phyloP scores from a whole-genome alignment of 2,329 filamentous ascomycete genomes.

The Chrysoporthe deuterocubensis region DNA sequence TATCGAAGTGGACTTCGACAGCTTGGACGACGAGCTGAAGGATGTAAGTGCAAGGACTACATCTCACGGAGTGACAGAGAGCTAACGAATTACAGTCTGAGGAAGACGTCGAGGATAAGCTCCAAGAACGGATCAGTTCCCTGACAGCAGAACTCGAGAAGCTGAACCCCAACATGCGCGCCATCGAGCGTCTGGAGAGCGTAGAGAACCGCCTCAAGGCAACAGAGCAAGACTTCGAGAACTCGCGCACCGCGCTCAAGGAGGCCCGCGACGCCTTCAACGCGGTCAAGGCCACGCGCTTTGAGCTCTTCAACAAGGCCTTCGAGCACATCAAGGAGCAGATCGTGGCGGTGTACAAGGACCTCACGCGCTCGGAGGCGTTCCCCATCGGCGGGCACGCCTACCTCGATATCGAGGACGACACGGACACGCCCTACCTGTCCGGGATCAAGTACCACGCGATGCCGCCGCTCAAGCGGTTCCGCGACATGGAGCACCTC shows the following conservation, averaged over 20 bases:
- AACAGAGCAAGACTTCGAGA: conserved; percentile 88
- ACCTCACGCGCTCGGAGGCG: conserved; percentile 86
- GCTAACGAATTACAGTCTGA: conserved; percentile 58
- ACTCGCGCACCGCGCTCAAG: conserved; percentile 75
- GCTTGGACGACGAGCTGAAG: conserved; percentile 81
- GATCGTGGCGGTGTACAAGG: conserved; percentile 91
- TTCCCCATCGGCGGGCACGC: conserved; percentile 89
- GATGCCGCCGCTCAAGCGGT: conserved; percentile 97
- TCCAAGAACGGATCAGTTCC: conserved; percentile 77
- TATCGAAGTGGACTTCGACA: conserved; percentile 84
- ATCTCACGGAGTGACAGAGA: neutral
- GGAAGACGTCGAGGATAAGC: conserved; percentile 71
- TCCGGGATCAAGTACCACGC: conserved; percentile 98
- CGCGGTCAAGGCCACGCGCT: conserved; percentile 78
- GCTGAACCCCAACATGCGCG: conserved; percentile 95
- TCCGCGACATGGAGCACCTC: conserved; percentile 98
- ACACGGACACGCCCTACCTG: conserved; percentile 94
- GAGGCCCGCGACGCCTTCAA: conserved; percentile 83
- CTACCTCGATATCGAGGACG: conserved; percentile 90
- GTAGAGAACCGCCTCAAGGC: conserved; percentile 82
- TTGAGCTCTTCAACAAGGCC: conserved; percentile 92
- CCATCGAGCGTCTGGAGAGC: conserved; percentile 85
- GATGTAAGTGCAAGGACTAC: conserved; percentile 56
- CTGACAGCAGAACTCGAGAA: conserved; percentile 85
- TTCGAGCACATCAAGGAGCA: conserved; percentile 95